Evolutionary conservation across 2,329 filamentous ascomycete genomes (phyloP).

Genomic region (Botrytis porri): DNA sequence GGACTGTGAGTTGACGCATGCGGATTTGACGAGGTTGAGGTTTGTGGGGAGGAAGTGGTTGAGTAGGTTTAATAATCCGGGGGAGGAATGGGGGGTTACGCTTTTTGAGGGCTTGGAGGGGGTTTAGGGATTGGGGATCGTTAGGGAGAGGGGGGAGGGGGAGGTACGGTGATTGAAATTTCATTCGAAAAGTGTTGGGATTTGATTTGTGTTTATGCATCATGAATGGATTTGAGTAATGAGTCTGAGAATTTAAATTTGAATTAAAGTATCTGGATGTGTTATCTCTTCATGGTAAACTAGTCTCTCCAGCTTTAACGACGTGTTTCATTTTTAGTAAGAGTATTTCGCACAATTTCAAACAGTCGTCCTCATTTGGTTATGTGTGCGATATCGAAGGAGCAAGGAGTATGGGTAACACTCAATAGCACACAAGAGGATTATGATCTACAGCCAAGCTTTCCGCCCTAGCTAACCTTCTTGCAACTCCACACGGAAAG

Average conservation of each 20-base stretch:
- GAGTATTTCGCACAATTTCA: too few relatives aligned
- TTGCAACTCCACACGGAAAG: neutral
- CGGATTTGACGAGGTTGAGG: constrained; percentile 41
- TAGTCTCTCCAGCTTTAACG: neutral
- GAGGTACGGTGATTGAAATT: neutral
- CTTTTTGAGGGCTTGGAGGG: constrained; percentile 24
- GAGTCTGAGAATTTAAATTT: neutral
- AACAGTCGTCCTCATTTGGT: too few relatives aligned
- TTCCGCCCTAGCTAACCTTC: neutral
- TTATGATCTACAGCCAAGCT: neutral
- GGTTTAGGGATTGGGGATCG: neutral
- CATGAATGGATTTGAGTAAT: neutral
- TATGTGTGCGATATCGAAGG: neutral
- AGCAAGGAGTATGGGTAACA: neutral
- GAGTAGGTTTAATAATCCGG: constrained; percentile 35
- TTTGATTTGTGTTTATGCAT: neutral
- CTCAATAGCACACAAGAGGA: neutral
- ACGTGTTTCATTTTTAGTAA: neutral
- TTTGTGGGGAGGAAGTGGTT: constrained; percentile 36
- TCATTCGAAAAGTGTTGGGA: neutral
- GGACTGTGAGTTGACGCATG: constrained; percentile 43
- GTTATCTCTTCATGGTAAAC: neutral
- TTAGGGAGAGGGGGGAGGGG: neutral
- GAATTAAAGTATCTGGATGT: neutral
- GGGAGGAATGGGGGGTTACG: constrained; percentile 39